phyloP scores from a whole-genome alignment of 352 stramenopile genomes.

The Pilasporangium apinafurcum region DNA sequence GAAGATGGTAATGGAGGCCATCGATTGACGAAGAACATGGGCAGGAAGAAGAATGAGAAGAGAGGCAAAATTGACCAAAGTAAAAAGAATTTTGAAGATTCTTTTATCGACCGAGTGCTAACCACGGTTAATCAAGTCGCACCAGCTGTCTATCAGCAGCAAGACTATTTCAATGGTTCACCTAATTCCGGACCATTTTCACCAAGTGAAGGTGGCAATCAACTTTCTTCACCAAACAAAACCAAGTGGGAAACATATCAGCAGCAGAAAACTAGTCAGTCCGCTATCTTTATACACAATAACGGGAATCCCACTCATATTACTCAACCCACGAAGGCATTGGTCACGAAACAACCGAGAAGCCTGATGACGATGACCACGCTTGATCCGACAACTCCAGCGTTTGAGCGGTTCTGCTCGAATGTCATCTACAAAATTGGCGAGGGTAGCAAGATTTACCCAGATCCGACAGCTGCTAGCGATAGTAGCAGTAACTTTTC shows the following conservation, averaged over 20 bases:
- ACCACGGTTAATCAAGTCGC: conserved; percentile 47
- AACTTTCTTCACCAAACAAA: conserved; percentile 21
- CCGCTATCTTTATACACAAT: too few relatives aligned
- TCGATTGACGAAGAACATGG: conserved; percentile 12
- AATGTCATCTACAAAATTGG: conserved; percentile 84
- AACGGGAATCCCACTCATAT: too few relatives aligned
- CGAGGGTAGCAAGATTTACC: conserved; percentile 84
- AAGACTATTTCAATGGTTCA: too few relatives aligned
- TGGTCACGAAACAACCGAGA: not conserved
- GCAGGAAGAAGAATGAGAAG: conserved; percentile 11
- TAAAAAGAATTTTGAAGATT: conserved; percentile 70
- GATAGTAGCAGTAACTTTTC: not conserved
- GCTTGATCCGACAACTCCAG: conserved; percentile 71
- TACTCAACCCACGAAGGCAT: conserved; percentile 3
- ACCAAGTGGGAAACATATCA: conserved; percentile 37
- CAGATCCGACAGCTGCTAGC: too few relatives aligned
- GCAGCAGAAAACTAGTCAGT: conserved; percentile 17
- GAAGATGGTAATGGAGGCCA: too few relatives aligned
- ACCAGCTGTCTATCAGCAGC: not conserved
- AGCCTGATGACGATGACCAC: conserved; percentile 21
- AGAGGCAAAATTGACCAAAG: not conserved
- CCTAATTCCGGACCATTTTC: too few relatives aligned
- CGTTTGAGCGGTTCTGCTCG: conserved; percentile 83
- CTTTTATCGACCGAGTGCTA: conserved; percentile 85
- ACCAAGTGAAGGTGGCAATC: too few relatives aligned